Evolutionary conservation across 202 grass and related monocot species (phyloP).

Genomic region (Panicum virgatum): DNA sequence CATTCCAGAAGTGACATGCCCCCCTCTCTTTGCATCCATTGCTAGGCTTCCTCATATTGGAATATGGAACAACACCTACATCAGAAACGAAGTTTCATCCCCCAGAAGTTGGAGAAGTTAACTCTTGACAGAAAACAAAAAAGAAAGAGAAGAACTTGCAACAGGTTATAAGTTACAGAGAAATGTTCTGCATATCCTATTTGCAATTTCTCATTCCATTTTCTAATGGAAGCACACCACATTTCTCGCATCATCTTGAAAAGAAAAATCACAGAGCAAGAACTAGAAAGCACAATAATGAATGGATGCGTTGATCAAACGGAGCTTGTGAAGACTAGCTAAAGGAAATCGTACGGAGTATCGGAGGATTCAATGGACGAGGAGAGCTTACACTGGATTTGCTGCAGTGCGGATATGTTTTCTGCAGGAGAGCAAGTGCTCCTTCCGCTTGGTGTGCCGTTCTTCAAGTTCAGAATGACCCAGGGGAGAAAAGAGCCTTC

Average conservation of each 20-base stretch:
- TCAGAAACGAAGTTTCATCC: not conserved
- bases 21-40: not conserved
- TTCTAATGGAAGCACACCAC: not conserved
- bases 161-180: not conserved
- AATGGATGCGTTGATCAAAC: not conserved
- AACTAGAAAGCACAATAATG: not conserved
- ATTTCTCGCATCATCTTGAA: not conserved
- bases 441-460: not conserved
- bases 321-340: not conserved
- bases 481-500: not conserved
- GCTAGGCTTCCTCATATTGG: conserved; percentile 7
- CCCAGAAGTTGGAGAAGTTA: not conserved
- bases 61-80: not conserved
- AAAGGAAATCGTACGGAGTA: not conserved
- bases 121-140: not conserved
- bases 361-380: not conserved
- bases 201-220: not conserved
- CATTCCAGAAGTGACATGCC: not conserved
- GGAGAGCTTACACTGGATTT: not conserved
- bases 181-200: not conserved
- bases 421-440: not conserved
- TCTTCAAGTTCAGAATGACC: not conserved
- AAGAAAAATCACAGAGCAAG: not conserved
- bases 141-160: too few relatives aligned
- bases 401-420: not conserved